Conservation (phyloP, 2,329 filamentous ascomycete species). For the Aspergillus bombycis region DNA sequence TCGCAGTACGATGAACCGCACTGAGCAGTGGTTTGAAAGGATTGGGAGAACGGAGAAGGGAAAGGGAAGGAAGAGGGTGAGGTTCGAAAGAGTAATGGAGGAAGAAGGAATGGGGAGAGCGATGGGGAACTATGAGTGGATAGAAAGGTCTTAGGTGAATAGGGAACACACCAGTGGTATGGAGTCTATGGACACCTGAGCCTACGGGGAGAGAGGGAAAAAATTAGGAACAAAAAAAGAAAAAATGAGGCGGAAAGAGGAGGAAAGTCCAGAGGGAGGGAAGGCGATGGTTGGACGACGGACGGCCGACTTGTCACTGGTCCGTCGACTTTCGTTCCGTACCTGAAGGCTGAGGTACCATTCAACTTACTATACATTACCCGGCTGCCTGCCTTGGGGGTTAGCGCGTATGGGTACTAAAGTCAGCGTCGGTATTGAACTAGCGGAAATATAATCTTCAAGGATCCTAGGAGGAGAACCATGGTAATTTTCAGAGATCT, state of each 20-base stretch:
- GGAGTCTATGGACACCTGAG: slow-evolving; percentile 12
- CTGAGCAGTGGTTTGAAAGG: slow-evolving; percentile 32
- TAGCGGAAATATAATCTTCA: slow-evolving; percentile 3
- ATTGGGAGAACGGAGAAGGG: slow-evolving; percentile 23
- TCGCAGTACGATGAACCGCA: slow-evolving; percentile 34
- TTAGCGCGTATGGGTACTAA: neutral
- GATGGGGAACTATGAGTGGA: slow-evolving; percentile 19
- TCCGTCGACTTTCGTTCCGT: neutral
- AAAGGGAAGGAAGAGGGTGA: slow-evolving; percentile 21
- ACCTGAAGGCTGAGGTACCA: slow-evolving; percentile 7
- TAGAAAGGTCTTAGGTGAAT: slow-evolving; percentile 16
- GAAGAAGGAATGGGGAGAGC: slow-evolving; percentile 21
- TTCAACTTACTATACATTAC: neutral
- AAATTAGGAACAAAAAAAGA: slow-evolving; percentile 16
- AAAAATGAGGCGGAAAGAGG: slow-evolving; percentile 24
- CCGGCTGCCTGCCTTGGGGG: neutral
- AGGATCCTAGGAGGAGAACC: neutral
- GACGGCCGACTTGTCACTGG: slow-evolving; percentile 4
- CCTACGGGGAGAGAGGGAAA: slow-evolving; percentile 12
- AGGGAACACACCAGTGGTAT: slow-evolving; percentile 17
- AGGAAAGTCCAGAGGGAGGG: slow-evolving; percentile 15
- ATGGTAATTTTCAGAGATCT: neutral
- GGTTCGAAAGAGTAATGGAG: slow-evolving; percentile 20
- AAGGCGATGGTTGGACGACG: slow-evolving; percentile 15
- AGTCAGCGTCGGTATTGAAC: slow-evolving; percentile 3